Base-by-base conservation (phyloP, 73 alveolate species). In the Symbiodinium pilosum region DNA sequence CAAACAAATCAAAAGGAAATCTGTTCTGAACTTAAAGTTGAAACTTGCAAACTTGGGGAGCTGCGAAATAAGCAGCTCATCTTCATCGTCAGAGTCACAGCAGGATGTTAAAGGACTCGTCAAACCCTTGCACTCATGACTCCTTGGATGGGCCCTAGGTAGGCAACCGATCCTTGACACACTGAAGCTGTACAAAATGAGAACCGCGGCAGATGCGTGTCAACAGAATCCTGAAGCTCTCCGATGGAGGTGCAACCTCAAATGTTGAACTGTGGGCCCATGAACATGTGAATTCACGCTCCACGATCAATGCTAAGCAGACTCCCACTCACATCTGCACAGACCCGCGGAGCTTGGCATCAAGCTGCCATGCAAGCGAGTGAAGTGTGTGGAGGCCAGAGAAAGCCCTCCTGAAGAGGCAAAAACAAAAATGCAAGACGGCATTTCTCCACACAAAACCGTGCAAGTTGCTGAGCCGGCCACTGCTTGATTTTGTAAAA, bases 201-300 rank as follows among this genome's bases (percentile, higher is more conserved):
- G 12, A 32, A 43, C 42, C 8, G 95, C 41, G 38, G n/a, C 24
- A 64, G 40, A 30, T 38, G 43, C 95, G 95, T 88, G 47, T 88
- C 95, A 34, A 88, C 95, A 39, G 95, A 88, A 21, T 59, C 86
- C 43, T 88, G 95, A 16, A 88, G 73, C 47, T 87, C 87, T 12
- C 95, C 95, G 34, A 88, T 59, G 71, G 87, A 88, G 7, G 95
- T 88, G 16, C 95, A 41, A 43, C 95, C 95, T 88, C 47, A 32
- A 2, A 16, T 5, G 20, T 12, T 12, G 47, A 30, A 18, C 44
- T 32, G 21, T 14, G 59, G 59, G 21, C 21, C 6, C 21, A 9
- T 6, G 14, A 47, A 47, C 59, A 14, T 47, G 59, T 47, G 59
- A 6, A 47, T 47, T 6, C 14, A 14, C 59, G 21, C 59, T 14